Conservation (phyloP, 441 rosid genomes). For the Jatropha multifida region DNA sequence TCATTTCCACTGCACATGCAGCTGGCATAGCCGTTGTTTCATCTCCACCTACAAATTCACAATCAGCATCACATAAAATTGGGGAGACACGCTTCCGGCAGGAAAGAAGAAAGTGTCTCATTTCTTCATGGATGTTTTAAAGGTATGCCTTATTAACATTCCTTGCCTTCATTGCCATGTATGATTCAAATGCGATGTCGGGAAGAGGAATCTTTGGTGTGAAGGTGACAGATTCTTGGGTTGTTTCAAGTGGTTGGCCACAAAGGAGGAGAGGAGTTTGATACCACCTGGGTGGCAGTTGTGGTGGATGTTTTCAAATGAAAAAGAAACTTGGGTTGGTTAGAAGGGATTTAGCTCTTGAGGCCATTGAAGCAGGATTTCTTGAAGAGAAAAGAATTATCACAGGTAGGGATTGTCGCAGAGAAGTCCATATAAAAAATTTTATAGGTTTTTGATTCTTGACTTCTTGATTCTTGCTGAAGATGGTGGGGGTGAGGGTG, state of each 20-base stretch:
- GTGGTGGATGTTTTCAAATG: constrained; percentile 8
- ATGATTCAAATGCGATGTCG: constrained; percentile 27
- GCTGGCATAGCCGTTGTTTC: constrained; percentile 67
- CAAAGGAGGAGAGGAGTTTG: neutral
- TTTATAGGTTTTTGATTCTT: neutral
- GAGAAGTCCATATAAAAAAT: constrained; percentile 32
- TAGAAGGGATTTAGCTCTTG: neutral
- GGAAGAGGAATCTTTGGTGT: constrained; percentile 30
- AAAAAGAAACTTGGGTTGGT: neutral
- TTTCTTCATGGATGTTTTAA: constrained; percentile 72
- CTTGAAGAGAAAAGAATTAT: constrained; percentile 14
- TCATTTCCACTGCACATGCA: constrained; percentile 84
- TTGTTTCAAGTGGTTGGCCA: neutral
- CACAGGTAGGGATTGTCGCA: constrained; percentile 14
- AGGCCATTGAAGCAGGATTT: constrained; percentile 22
- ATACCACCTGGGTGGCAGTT: neutral
- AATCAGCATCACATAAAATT: neutral
- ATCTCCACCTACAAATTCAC: constrained; percentile 45
- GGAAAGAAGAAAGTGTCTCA: constrained; percentile 86
- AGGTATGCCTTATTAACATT: constrained; percentile 66
- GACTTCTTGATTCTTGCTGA: neutral
- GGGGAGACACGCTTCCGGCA: constrained; percentile 14
- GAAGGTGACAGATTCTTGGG: neutral
- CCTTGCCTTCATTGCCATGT: constrained; percentile 57
- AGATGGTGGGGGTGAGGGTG: neutral